These are phyloP conservation scores for Yarrowia bubula DNA, from an alignment of 805 yeast genomes.

Conservation along the genomic window DNA sequence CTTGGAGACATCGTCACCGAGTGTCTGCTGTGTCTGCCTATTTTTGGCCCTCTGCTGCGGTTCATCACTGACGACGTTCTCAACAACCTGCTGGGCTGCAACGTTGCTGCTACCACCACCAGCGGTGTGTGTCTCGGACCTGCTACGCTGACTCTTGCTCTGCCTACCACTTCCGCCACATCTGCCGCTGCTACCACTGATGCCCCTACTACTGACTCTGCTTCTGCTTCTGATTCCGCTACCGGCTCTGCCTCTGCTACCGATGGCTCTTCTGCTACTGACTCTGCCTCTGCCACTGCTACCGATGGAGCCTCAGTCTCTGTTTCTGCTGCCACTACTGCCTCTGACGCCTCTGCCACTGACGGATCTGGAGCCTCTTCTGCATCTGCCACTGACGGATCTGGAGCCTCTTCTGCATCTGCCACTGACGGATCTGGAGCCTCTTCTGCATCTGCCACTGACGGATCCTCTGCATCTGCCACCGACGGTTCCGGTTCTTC, in stretches of 20 bases:
- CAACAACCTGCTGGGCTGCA: neutral
- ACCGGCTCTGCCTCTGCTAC: neutral
- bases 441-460: conserved; percentile 1
- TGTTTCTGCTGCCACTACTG: neutral
- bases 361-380: neutral
- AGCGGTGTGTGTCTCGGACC: neutral
- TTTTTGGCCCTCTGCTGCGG: neutral
- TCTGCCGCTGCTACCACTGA: neutral
- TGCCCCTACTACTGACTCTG: neutral
- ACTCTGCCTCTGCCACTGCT: neutral
- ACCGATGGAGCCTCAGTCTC: neutral
- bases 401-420: neutral
- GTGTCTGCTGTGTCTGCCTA: conserved; percentile 10
- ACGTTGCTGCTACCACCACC: neutral
- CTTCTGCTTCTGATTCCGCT: neutral
- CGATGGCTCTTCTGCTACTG: neutral
- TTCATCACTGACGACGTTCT: neutral
- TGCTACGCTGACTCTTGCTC: no score
- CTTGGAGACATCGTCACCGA: neutral
- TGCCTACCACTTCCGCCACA: neutral
- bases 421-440: conserved; percentile 15
- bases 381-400: neutral
- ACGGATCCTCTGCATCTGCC: conserved; percentile 1
- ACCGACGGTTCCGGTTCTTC: neutral
- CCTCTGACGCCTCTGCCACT: neutral